Base-by-base conservation (phyloP, 192 early-diverging fungal genomes). In the Entomortierella chlamydospora region DNA sequence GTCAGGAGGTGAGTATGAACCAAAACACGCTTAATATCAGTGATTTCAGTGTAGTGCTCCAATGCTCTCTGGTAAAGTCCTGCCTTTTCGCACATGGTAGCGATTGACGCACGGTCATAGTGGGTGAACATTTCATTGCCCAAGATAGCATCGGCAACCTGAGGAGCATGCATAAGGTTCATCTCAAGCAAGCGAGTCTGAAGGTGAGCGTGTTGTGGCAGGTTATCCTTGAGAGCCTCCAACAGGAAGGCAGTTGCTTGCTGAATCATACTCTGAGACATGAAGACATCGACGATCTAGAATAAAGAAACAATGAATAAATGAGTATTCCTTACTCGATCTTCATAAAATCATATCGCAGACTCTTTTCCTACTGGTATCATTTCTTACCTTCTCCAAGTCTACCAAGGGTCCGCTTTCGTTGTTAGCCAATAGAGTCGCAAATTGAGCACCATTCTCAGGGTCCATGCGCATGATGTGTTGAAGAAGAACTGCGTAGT, bases 131-230 rank as follows among this genome's bases (percentile, higher is more conserved):
- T 94, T 69, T 95, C 88, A 77, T 98, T 98, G 45, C 96, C 93
- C 28, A 99, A 80, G 69, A 99, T 99, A 53, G 98, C 98, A 81
- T 99, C 98, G 18, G 98, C 98, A 22, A 99, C 98, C 71, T 98
- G 98, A 33, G 98, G 98, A 20, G 96, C 95, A 69, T 98, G 94
- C 45, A 98, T 82, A 53, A 99, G 86, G 82, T 99, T 99, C 93
- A 98, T 97, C 85, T 99, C 98, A 29, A 99, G 88, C 60, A 98
- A 85, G 54, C 93, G 90, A 13, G 98, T 99, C 82, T 99, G 98
- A 29, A 99, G 84, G 43, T 91, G 92, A 28, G 87, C 96, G 30
- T 99, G 95, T 73, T 97, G 93, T 37, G 95, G 93, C 45, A 89
- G 87, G 85, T 99, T 93, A 43, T 93, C 94, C 85, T 98, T 98